Evolutionary conservation across 768 basidiomycete species (phyloP), one percentile per base, ranked within the genome.

Genomic region (Tulasnella sp.): DNA sequence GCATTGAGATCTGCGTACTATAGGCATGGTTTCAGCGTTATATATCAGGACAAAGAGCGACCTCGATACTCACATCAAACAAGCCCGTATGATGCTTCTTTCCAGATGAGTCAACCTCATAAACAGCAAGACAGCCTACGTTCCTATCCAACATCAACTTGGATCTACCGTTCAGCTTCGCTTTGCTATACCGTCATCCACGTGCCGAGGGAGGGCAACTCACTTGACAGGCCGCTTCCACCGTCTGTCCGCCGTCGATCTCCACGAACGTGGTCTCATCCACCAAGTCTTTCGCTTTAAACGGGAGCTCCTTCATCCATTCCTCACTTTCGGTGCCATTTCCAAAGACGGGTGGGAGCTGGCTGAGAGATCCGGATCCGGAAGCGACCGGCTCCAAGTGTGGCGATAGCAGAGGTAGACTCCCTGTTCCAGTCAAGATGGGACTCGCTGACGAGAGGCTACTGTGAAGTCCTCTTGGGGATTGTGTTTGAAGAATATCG

Each of bases 1-100:
- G 94, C 93, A 83, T 95, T 95, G 16, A 95, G 92, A 83, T 95
- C 94, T 24, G 94, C 91, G 82, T 90, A 94, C 94, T 95, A 81
- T 21, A 74, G 12, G 10, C 10, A 19, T 16, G 34, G 12, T 1
- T 9, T 42, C 5, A 68, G 73, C 44, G n/a, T 48, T 5, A 31
- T 8, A 27, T 46, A 34, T 19, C 40, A 73, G 46, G 71, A 71
- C 9, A 79, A n/a, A 80, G 48, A 46, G n/a, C 31, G 3, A 21
- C 42, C 42, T 42, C 3, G 71, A 34, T 18, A 81, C 92, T 78
- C 82, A 95, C 94, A 84, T 95, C 94, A 82, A 95, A 94, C 39
- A 95, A 86, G 19, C 93, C 94, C 31, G 87, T 84, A 82, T 85
- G 88, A 79, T 56, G 83, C 38, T 10, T 82, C 62, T 80, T 71